Percentiles rank a stretch among this genome's conserved stretches.
Conservation (phyloP, 2,329 filamentous ascomycete species). For the Akanthomyces muscarius region DNA sequence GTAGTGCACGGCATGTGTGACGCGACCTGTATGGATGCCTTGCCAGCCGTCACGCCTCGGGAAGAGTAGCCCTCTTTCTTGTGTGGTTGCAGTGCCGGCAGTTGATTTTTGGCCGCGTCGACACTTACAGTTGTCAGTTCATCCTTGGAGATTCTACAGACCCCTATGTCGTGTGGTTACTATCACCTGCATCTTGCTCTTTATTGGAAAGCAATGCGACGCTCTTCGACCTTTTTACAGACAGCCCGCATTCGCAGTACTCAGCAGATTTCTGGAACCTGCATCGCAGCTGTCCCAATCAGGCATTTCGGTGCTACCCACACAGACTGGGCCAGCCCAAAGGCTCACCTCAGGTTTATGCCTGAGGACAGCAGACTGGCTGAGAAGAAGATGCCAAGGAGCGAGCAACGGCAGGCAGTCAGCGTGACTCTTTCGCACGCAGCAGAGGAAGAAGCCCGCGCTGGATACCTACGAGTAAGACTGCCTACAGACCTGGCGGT, state of each 20-base stretch:
- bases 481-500: neutral
- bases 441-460: neutral
- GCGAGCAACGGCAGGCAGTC: neutral
- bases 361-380: neutral
- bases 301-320: constrained; percentile 2
- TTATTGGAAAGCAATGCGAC: neutral
- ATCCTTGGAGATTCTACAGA: neutral
- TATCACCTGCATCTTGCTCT: neutral
- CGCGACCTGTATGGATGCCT: constrained; percentile 14
- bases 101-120: neutral
- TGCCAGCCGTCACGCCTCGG: neutral
- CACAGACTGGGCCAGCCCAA: neutral
- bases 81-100: constrained; percentile 1
- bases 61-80: neutral
- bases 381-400: no score
- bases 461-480: neutral
- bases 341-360: neutral
- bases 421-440: neutral
- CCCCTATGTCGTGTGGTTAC: no score
- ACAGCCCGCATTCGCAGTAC: neutral
- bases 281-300: neutral
- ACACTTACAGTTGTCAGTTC: neutral
- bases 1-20: neutral
- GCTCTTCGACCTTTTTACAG: neutral
- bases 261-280: neutral